Base-by-base conservation (phyloP, 371 early-diverging fungal genomes). In the Lichtheimia corymbifera region DNA sequence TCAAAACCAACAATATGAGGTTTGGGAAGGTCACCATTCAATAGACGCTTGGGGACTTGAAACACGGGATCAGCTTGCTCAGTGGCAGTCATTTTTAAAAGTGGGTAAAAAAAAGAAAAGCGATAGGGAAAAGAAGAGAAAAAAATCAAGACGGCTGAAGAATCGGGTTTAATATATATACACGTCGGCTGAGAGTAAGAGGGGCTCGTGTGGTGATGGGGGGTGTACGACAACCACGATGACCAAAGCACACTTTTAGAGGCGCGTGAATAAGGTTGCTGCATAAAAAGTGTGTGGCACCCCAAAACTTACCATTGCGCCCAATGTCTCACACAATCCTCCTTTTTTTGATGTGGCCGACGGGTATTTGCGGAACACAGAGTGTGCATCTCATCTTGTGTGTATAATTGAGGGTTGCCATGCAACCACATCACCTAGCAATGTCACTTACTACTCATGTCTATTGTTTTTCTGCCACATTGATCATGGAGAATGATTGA, bases 1-100 rank as follows among this genome's bases (percentile, higher is more conserved):
- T 88, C 89, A 63, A 92, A 59, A 25, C 87, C 83, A 18, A 79
- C 59, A 55, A 93, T 71, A 72, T 87, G 87, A 28, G 92, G 91
- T 64, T 73, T 77, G 6, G 83, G 84, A 35, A 56, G 44, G 2
- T 57, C 43, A 63, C 75, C 68, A 35, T 69, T 69, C 58, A 84
- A 62, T 0, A 84, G 74, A 15, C 85, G 70, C 20, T 65, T 55
- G 35, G 83, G 82, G 44, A 84, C 80, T 7, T 71, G 77, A 55
- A 67, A 71, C 43, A 82, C 59, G n/a, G 71, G 72, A 58, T 65
- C 62, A 17, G 60, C 52, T 25, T 56, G 57, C n/a, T 56, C 57
- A 27, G 44, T 56, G 22, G 43, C 45, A 45, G 57, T 56, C 57
- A 56, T 56, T 20, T 14, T 45, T 84, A 17, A 11, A 47, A 47